A percentile compares a stretch with the other conserved stretches of the same genome.
phyloP scores from a whole-genome alignment of 495 filamentous ascomycete genomes.

The Podospora anserina region DNA sequence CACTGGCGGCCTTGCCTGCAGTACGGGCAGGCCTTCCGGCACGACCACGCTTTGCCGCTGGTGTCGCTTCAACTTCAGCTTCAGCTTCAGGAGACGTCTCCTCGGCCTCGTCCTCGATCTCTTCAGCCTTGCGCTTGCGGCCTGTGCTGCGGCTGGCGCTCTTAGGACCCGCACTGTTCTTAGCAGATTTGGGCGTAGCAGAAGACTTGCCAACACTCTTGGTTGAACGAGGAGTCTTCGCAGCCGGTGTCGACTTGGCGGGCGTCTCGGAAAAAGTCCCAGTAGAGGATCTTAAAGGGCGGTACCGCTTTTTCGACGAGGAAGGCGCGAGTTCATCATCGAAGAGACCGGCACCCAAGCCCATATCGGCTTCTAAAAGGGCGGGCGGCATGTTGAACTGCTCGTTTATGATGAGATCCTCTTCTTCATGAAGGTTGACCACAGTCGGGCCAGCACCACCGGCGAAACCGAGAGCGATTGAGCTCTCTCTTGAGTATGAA shows the following conservation, averaged over 20 bases:
- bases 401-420: conserved; percentile 3
- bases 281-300: not conserved
- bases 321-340: not conserved
- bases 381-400: conserved; percentile 3
- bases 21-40: conserved; percentile 25
- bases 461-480: not conserved
- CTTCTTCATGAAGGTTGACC: conserved; percentile 19
- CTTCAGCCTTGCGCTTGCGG: conserved; percentile 1
- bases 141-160: not conserved
- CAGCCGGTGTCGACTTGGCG: not conserved
- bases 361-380: conserved; percentile 13
- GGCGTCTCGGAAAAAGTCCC: not conserved
- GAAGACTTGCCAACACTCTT: not conserved
- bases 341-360: not conserved
- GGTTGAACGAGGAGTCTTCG: conserved; percentile 3
- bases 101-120: conserved; percentile 5
- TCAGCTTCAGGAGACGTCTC: not conserved
- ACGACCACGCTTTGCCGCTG: conserved; percentile 23
- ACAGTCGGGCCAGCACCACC: conserved; percentile 19
- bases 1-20: conserved; percentile 22
- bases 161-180: not conserved
- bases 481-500: not conserved
- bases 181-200: not conserved
- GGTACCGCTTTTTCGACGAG: not conserved
- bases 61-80: not conserved